Evolutionary conservation across 2,329 filamentous ascomycete genomes (phyloP), one percentile per base, ranked within the genome.

Genomic region (Talaromyces pinophilus): DNA sequence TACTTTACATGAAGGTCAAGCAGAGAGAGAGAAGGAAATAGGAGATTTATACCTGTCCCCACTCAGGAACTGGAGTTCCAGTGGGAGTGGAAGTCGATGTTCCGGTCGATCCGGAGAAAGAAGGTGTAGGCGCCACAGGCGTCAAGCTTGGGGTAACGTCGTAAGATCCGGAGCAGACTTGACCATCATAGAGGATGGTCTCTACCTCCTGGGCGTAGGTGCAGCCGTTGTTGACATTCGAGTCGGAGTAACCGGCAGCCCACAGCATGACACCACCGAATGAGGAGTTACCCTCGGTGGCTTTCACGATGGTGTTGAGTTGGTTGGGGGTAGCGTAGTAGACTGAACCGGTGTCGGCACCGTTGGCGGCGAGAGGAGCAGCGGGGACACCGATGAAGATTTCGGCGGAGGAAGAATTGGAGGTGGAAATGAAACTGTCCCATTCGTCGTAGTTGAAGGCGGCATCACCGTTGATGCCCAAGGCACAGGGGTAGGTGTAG

Each of bases 261-360:
- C 84, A 88, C 4, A 88, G 72, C 85, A 87, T 88, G 35, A 87
- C 78, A 75, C 86, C 86, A 46, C 85, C 86, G 68, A 88, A 88
- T 1, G 74, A 76, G 25, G 77, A 67, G 1, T 77, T 74, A n/a
- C 72, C 72, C 67, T 79, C 78, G 65, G 81, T 83, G 42, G 74
- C 71, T 13, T 76, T 71, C 28, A 87, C 74, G 62, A 87, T 69
- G 2, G 72, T 70, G 62, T 81, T 73, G 1, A 81, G 83, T 67
- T 86, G 79, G 0, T 71, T 67, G 0, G 82, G 82, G 1, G 72
- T 75, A 11, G 87, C 72, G 71, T 87, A 87, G 70, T 79, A 80
- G 15, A 60, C 38, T 19, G 38, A 35, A n/a, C 62, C 65, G 22
- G 42, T 3, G 3, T 40, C 44, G 5, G 25, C 50, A 13, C 64